Evolutionary conservation across 1,284 basidiomycete genomes (phyloP).

Genomic region (Mycena citricolor): DNA sequence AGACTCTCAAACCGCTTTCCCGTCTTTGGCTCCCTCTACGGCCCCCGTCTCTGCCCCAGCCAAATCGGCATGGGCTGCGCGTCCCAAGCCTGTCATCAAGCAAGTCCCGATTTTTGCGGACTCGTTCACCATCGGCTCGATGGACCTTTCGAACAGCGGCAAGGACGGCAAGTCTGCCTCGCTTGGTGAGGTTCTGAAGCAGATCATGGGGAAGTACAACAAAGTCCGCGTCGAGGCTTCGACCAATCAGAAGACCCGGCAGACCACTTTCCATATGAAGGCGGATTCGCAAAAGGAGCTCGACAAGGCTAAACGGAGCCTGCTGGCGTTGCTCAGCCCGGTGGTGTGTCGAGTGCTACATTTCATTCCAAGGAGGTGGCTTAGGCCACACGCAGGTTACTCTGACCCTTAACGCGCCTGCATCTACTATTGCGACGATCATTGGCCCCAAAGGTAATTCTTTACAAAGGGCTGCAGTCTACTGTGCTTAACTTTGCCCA

Average conservation of each 20-base stretch:
- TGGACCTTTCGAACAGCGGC: constrained; percentile 63
- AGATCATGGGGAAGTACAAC: constrained; percentile 82
- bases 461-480: constrained; percentile 2
- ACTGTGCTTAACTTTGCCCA: constrained; percentile 12
- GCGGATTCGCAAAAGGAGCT: constrained; percentile 86
- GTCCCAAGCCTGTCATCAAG: constrained; percentile 57
- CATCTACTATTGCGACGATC: constrained; percentile 85
- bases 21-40: constrained; percentile 71
- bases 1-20: constrained; percentile 79
- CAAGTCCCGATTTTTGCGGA: constrained; percentile 66
- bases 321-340: constrained; percentile 84
- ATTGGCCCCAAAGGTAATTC: constrained; percentile 85
- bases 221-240: constrained; percentile 91
- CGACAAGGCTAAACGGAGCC: constrained; percentile 81
- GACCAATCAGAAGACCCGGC: constrained; percentile 82
- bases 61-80: constrained; percentile 65
- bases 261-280: constrained; percentile 90
- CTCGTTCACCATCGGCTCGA: constrained; percentile 66
- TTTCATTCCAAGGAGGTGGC: constrained; percentile 7
- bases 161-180: constrained; percentile 72
- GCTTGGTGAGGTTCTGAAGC: constrained; percentile 84
- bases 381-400: constrained; percentile 51
- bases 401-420: constrained; percentile 79
- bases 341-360: constrained; percentile 45
- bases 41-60: constrained; percentile 42